phyloP scores from a whole-genome alignment of 2,329 filamentous ascomycete genomes.

The Zasmidium angulare region DNA sequence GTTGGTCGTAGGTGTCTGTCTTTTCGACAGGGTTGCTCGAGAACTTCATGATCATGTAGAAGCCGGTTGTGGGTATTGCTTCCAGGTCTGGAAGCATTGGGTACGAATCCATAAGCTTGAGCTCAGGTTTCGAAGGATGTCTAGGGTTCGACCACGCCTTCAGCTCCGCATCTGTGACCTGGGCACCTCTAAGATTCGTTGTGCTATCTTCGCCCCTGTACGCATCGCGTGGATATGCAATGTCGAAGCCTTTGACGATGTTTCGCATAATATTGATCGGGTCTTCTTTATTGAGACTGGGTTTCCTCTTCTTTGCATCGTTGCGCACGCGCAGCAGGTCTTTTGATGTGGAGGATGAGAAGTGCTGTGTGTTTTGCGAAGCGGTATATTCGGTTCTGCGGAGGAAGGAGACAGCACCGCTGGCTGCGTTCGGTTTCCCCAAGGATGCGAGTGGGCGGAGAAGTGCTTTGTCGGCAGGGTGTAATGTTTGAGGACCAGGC shows the following conservation, averaged over 20 bases:
- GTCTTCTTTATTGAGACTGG: conserved; percentile 52
- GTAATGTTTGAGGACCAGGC: conserved; percentile 67
- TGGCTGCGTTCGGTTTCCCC: conserved; percentile 75
- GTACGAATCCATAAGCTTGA: conserved; percentile 60
- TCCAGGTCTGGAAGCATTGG: conserved; percentile 62
- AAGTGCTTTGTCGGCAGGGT: conserved; percentile 81
- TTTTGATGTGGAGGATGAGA: conserved; percentile 56
- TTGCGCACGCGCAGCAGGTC: conserved; percentile 47
- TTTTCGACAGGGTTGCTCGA: conserved; percentile 57
- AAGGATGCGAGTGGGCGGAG: conserved; percentile 80
- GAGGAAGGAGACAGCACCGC: conserved; percentile 85
- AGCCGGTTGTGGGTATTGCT: conserved; percentile 58
- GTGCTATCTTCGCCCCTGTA: conserved; percentile 66
- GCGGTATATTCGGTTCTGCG: conserved; percentile 95
- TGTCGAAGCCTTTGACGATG: conserved; percentile 63
- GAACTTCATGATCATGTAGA: conserved; percentile 62
- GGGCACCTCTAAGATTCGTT: conserved; percentile 54
- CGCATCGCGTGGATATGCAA: conserved; percentile 63
- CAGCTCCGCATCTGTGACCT: conserved; percentile 54
- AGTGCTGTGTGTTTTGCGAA: conserved; percentile 45
- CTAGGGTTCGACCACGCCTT: conserved; percentile 61
- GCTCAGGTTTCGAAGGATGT: conserved; percentile 58
- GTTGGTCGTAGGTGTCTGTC: conserved; percentile 53
- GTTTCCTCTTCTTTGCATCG: conserved; percentile 41
- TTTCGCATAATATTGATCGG: conserved; percentile 61